Conservation (phyloP, 1,139 yeast genomes). For the Torulaspora pretoriensis region DNA sequence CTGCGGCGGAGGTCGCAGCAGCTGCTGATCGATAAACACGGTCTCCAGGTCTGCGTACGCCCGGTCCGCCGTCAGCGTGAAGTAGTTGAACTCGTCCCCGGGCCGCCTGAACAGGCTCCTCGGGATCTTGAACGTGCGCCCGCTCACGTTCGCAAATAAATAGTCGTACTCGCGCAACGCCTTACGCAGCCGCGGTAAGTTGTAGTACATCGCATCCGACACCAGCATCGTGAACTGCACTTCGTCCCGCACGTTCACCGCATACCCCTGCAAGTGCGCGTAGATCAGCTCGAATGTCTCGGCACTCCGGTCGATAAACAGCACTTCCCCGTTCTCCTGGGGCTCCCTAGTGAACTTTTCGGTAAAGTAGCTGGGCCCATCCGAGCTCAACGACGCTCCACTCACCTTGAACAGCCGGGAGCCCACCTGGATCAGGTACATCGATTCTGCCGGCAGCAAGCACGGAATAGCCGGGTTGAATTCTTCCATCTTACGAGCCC, state of each 20-base stretch:
- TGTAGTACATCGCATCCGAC: constrained; percentile 72
- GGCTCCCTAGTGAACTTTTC: constrained; percentile 38
- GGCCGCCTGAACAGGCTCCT: constrained; percentile 47
- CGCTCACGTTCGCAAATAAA: constrained; percentile 60
- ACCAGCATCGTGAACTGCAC: constrained; percentile 57
- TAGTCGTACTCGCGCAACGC: constrained; percentile 50
- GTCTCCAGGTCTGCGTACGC: constrained; percentile 46
- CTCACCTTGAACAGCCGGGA: constrained; percentile 52
- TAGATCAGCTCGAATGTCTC: constrained; percentile 61
- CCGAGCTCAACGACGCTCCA: constrained; percentile 83
- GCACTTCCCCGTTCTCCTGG: constrained; percentile 38
- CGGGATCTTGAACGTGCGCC: constrained; percentile 55
- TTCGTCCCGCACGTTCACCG: constrained; percentile 54
- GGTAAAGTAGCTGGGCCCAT: constrained; percentile 54
- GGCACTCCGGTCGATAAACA: constrained; percentile 80
- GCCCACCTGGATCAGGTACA: constrained; percentile 74
- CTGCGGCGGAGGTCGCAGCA: constrained; percentile 76
- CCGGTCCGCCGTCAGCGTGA: constrained; percentile 56
- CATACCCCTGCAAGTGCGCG: constrained; percentile 75
- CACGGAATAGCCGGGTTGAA: constrained; percentile 45
- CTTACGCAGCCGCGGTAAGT: constrained; percentile 52
- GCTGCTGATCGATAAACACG: constrained; percentile 40
- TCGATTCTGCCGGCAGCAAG: constrained; percentile 58
- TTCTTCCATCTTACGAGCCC: neutral
- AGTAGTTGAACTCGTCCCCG: constrained; percentile 77